Conservation (phyloP, 331 rosid species). For the Stylosanthes scabra region DNA sequence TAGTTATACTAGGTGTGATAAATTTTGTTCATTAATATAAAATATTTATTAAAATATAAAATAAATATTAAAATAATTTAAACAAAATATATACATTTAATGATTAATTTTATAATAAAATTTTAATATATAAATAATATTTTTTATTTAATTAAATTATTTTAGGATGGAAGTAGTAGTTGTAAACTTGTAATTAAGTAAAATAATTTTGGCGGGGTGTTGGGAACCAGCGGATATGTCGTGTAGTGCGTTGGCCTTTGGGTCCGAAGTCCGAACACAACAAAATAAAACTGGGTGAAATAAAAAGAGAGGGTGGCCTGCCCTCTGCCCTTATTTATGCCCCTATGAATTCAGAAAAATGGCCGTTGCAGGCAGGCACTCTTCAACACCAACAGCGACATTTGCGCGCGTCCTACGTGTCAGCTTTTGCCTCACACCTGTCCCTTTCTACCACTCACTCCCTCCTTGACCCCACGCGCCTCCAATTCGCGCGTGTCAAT, state of each 20-base stretch:
- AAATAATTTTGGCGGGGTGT: slow-evolving; percentile 29
- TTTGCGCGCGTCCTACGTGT: slow-evolving; percentile 93
- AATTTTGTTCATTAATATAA: no score
- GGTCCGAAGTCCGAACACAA: slow-evolving; percentile 23
- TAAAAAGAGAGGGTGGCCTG: background rate
- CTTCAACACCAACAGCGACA: slow-evolving; percentile 71
- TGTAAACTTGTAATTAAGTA: background rate
- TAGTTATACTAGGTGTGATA: no score
- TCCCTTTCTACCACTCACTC: slow-evolving; percentile 43
- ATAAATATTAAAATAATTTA: no score
- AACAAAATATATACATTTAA: no score
- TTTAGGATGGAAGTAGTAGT: no score
- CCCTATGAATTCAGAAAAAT: background rate
- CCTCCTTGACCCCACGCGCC: slow-evolving; percentile 57
- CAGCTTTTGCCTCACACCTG: slow-evolving; percentile 73
- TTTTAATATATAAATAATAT: no score
- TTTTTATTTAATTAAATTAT: no score
- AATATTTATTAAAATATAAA: no score
- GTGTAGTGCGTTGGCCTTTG: slow-evolving; percentile 41
- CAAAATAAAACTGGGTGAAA: background rate
- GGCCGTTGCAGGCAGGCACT: slow-evolving; percentile 61
- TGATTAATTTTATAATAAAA: no score
- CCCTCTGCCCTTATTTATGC: background rate
- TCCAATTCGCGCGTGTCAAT: slow-evolving; percentile 14
- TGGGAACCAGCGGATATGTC: slow-evolving; percentile 45